Conservation (phyloP, 177 flowering plant species). For the Telopea speciosissima region DNA sequence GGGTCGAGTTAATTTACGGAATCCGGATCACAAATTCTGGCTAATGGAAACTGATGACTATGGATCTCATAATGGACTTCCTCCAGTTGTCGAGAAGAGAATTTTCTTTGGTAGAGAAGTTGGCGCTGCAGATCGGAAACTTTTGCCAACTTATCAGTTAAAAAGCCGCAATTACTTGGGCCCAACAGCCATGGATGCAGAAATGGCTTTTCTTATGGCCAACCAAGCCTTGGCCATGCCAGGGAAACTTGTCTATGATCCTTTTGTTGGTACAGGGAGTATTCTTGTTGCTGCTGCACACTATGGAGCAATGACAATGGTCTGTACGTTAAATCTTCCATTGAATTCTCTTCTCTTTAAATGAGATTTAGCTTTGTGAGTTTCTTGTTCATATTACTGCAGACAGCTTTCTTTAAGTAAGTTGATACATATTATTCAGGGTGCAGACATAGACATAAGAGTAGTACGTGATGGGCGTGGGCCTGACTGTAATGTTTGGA, state of each 20-base stretch:
- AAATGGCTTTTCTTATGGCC: slow-evolving; percentile 97
- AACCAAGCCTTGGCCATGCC: slow-evolving; percentile 74
- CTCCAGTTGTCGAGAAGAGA: slow-evolving; percentile 64
- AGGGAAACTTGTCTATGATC: slow-evolving; percentile 90
- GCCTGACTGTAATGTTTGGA: slow-evolving; percentile 96
- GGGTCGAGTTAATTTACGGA: slow-evolving; percentile 77
- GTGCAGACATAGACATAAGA: slow-evolving; percentile 97
- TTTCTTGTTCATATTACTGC: background rate
- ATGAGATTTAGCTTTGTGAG: background rate
- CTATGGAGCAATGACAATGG: slow-evolving; percentile 98
- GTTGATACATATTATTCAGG: slow-evolving; percentile 49
- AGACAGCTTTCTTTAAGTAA: slow-evolving; percentile 8
- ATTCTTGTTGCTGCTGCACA: slow-evolving; percentile 93
- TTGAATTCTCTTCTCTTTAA: background rate
- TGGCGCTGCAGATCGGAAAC: slow-evolving; percentile 86
- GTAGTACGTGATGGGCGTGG: slow-evolving; percentile 99
- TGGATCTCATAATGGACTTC: slow-evolving; percentile 85
- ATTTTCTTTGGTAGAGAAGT: slow-evolving; percentile 91
- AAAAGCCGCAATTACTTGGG: slow-evolving; percentile 92
- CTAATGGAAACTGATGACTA: slow-evolving; percentile 85
- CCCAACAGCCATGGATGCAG: slow-evolving; percentile 99
- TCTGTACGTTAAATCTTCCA: slow-evolving; percentile 18
- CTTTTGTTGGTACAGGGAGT: slow-evolving; percentile 99
- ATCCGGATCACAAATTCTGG: slow-evolving; percentile 82
- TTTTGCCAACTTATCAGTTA: slow-evolving; percentile 81